A percentile compares a stretch with the other conserved stretches of the same genome.
Conservation (phyloP, 2,329 filamentous ascomycete species). For the Parastagonospora avenae region DNA sequence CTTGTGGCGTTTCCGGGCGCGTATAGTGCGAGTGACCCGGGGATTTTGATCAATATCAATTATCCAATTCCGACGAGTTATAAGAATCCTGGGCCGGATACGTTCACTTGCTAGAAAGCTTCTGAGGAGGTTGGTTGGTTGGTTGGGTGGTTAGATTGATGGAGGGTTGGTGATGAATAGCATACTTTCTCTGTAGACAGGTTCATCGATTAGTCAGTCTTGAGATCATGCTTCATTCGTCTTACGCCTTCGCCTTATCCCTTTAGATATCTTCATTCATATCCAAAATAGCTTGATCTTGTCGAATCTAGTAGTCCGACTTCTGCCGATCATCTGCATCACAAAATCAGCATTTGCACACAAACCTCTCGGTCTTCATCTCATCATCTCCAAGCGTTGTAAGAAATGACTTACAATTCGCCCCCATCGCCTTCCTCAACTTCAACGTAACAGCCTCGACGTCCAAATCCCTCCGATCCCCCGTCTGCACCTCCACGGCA, state of each 20-base stretch:
- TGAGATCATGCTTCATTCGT: not conserved
- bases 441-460: constrained; percentile 65
- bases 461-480: constrained; percentile 64
- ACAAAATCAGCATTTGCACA: not conserved
- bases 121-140: not conserved
- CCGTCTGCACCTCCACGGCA: constrained; percentile 67
- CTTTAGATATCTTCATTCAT: not conserved
- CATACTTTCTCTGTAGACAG: not conserved
- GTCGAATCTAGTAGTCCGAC: constrained; percentile 18
- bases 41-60: not conserved
- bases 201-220: not conserved
- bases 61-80: not conserved
- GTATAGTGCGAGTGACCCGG: constrained; percentile 37
- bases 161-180: too few species aligned
- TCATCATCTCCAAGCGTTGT: too few species aligned
- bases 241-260: not conserved
- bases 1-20: constrained; percentile 50
- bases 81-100: not conserved
- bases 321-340: constrained; percentile 13
- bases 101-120: not conserved
- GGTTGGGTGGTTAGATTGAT: too few species aligned
- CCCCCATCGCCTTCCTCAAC: constrained; percentile 69
- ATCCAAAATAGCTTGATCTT: not conserved
- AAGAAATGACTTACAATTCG: constrained; percentile 64
- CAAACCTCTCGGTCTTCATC: too few species aligned